Evolutionary conservation across 148 eudicot species (phyloP), one percentile per base, ranked within the genome.

Genomic region (Diospyros lotus): DNA sequence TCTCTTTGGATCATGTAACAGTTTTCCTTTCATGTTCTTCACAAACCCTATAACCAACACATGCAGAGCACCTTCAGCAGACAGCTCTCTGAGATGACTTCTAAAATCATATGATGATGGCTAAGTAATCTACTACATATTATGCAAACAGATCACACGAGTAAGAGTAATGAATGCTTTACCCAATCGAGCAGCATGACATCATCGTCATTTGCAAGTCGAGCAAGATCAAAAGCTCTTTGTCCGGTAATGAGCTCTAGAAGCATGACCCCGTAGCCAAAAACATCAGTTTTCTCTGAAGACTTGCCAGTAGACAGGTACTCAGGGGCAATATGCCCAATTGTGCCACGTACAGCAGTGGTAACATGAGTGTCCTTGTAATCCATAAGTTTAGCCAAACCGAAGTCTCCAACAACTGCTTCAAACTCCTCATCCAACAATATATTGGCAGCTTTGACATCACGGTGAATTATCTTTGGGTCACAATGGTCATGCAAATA

Each of bases 281-380:
- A 89, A 39, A 85, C 82, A 76, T 89, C 92, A 11, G 89, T 86
- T 75, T 89, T 89, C 73, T 89, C 92, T 4, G 89, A 86, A 63
- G 88, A 89, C 68, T 80, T 86, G 8, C 92, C 89, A 4, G 86
- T 77, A 67, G 88, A 84, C 12, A 89, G 76, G 77, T 89, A 89
- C 73, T 89, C 92, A 0, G 90, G 92, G 38, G 92, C 92, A 62
- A 89, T 86, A 68, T 89, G 92, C 38, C 92, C 92, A 28, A 89
- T 83, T 6, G 90, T 89, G 50, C 92, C 92, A 43, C 83, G 81
- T 61, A 89, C 90, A 48, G 84, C 86, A 28, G 92, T 89, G 28
- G 89, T 86, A 50, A 89, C 88, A 78, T 89, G 92, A 58, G 92
- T 86, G 71, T 83, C 89, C 77, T 81, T 89, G 79, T 75, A 86